Base-by-base conservation (phyloP, 2,329 filamentous ascomycete species). In the Zymoseptoria passerinii region DNA sequence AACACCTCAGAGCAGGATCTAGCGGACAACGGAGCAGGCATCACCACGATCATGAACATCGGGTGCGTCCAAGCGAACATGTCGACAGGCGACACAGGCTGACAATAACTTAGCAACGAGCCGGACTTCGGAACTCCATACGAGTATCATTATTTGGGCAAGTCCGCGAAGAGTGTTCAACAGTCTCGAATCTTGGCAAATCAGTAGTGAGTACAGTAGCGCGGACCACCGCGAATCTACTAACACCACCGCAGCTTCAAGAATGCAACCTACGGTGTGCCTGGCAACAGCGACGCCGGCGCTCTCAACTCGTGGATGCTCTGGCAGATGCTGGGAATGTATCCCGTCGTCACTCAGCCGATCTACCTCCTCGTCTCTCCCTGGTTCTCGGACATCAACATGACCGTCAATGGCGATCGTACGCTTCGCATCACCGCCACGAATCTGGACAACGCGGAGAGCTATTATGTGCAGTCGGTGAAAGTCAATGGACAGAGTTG, bases 391-490 rank as follows among this genome's bases (percentile, higher is more conserved):
- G 64, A 69, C 28, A 62, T 70, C 28, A 66, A 75, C 44, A 66
- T 69, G 35, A 75, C 58, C 6, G 55, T 71, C 2, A 67, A 65
- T 40, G 61, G 57, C 7, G 63, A 67, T 44, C 64, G 68, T 2
- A 75, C 72, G 1, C 63, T 83, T 40, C 72, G 75, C 1, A 81
- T 84, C 40, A 76, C 68, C 0, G 77, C 80, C 0, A 66, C 64
- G 5, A 76, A 77, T 0, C 64, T 81, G 10, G 74, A 72, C 1
- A 64, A 68, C 53, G 68, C 72, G 2, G 67, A 77, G 2, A 76
- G 76, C 2, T 78, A 75, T 49, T 84, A 78, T 59, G 77, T 85
- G 4, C 80, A 83, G 64, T 74, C 74, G 2, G 71, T 84, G 1
- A 78, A 71, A 56, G 77, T 83, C 44, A 83, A 84, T 58, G 81